phyloP scores from a whole-genome alignment of 495 filamentous ascomycete genomes.

The Podospora conica region DNA sequence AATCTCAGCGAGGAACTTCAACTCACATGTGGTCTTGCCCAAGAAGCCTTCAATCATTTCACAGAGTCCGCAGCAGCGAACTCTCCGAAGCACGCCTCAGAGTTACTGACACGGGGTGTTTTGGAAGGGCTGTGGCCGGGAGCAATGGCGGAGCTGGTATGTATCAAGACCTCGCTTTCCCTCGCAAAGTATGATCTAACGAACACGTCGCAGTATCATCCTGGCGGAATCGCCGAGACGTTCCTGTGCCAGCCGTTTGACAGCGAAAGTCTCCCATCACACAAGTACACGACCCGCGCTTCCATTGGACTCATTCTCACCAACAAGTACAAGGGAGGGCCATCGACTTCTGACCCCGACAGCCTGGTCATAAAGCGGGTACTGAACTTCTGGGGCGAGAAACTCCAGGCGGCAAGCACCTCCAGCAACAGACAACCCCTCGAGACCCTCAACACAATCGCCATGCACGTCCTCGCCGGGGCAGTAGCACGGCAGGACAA shows the following conservation, averaged over 20 bases:
- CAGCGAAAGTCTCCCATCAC: conserved; percentile 7
- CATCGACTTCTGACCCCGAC: conserved; percentile 25
- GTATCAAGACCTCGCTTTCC: conserved; percentile 2
- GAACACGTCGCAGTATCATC: conserved; percentile 16
- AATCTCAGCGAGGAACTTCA: conserved; percentile 24
- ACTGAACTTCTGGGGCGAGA: conserved; percentile 20
- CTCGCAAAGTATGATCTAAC: conserved; percentile 9
- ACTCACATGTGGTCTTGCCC: conserved; percentile 20
- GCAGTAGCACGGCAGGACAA: conserved; percentile 27
- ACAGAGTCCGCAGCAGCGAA: background rate
- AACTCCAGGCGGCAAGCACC: conserved; percentile 12
- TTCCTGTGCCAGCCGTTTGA: conserved; percentile 20
- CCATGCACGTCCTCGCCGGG: conserved; percentile 25
- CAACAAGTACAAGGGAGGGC: conserved; percentile 32
- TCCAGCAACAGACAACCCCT: conserved; percentile 16
- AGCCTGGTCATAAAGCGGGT: conserved; percentile 16
- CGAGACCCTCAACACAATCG: conserved; percentile 17
- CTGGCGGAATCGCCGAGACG: conserved; percentile 19
- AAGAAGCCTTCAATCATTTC: conserved; percentile 33
- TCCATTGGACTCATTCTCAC: conserved; percentile 27
- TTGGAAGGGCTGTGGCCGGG: conserved; percentile 39
- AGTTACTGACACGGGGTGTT: conserved; percentile 36
- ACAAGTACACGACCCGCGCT: conserved; percentile 21
- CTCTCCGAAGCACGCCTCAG: background rate
- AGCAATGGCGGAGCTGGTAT: conserved; percentile 32